A percentile compares a stretch with the other conserved stretches of the same genome.
phyloP scores from a whole-genome alignment of 345 rosid species.

The Rubroshorea leprosula region DNA sequence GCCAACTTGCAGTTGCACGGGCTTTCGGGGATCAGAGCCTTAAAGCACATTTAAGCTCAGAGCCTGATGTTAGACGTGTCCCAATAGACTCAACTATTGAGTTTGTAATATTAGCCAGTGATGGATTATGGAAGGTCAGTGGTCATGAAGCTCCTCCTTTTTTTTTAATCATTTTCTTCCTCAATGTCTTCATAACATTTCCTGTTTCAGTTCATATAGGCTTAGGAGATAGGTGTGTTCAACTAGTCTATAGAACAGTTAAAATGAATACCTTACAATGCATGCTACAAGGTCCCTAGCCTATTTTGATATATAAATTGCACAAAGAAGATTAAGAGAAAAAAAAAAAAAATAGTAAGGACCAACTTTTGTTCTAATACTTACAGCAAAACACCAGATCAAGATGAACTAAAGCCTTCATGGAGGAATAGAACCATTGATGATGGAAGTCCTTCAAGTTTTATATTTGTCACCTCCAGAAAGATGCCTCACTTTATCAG shows the following conservation, averaged over 20 bases:
- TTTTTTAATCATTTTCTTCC: not conserved
- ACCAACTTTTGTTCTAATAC: not conserved
- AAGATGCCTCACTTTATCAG: too few species aligned
- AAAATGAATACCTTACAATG: not conserved
- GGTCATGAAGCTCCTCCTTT: slow-evolving; percentile 6
- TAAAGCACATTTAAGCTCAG: slow-evolving; percentile 57
- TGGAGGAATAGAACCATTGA: too few species aligned
- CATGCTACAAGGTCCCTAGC: not conserved
- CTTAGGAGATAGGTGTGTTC: not conserved
- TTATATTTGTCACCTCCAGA: too few species aligned
- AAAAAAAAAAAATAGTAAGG: too few species aligned
- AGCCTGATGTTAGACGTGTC: slow-evolving; percentile 42
- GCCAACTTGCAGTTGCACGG: slow-evolving; percentile 57
- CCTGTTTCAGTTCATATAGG: not conserved
- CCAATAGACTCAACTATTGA: slow-evolving; percentile 39
- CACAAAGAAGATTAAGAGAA: not conserved
- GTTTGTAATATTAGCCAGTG: slow-evolving; percentile 51
- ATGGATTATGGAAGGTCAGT: slow-evolving; percentile 66
- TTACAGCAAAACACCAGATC: too few species aligned
- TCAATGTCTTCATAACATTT: not conserved
- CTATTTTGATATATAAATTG: not conserved
- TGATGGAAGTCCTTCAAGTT: too few species aligned
- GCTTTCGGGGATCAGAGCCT: slow-evolving; percentile 61
- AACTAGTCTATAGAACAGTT: not conserved
- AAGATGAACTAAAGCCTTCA: too few species aligned